A percentile compares a stretch with the other conserved stretches of the same genome.
Conservation (phyloP, 2,329 filamentous ascomycete species). For the Fusarium metavorans region DNA sequence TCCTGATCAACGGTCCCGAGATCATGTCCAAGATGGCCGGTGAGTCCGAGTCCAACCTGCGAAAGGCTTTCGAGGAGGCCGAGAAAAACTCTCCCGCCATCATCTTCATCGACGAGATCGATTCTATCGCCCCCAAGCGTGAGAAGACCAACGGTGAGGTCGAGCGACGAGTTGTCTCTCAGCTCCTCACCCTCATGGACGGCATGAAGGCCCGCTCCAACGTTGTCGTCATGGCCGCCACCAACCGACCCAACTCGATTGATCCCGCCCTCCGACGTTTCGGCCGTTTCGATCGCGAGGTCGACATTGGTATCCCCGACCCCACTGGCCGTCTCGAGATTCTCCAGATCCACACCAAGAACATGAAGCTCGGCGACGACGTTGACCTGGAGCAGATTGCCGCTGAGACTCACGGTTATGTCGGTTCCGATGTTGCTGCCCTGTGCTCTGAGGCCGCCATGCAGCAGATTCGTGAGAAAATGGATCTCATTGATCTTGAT, state of each 20-base stretch:
- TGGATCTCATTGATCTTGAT: conserved; percentile 98
- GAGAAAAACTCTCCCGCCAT: conserved; percentile 99
- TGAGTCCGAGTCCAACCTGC: conserved; percentile 97
- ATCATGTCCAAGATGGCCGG: conserved; percentile 99
- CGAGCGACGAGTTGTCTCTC: conserved; percentile 97
- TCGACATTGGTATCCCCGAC: conserved; percentile 98
- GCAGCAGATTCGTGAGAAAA: conserved; percentile 99
- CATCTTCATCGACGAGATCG: conserved; percentile 99
- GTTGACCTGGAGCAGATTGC: conserved; percentile 98
- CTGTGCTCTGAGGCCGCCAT: conserved; percentile 99
- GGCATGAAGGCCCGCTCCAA: conserved; percentile 99
- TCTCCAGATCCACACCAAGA: conserved; percentile 99
- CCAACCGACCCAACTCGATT: conserved; percentile 98
- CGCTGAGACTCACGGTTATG: conserved; percentile 97
- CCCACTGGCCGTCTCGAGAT: conserved; percentile 99
- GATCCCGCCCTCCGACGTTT: conserved; percentile 97
- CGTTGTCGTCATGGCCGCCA: conserved; percentile 98
- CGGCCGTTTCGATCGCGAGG: conserved; percentile 98
- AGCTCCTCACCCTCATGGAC: conserved; percentile 97
- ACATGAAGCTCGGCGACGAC: conserved; percentile 99
- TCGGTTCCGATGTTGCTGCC: conserved; percentile 97
- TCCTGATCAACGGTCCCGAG: conserved; percentile 98
- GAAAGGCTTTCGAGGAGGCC: conserved; percentile 99
- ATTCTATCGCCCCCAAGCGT: conserved; percentile 99
- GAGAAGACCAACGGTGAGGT: conserved; percentile 99